Evolutionary conservation across 1,284 basidiomycete genomes (phyloP), one percentile per base, ranked within the genome.

Genomic region (Sanguinoderma infundibulare): DNA sequence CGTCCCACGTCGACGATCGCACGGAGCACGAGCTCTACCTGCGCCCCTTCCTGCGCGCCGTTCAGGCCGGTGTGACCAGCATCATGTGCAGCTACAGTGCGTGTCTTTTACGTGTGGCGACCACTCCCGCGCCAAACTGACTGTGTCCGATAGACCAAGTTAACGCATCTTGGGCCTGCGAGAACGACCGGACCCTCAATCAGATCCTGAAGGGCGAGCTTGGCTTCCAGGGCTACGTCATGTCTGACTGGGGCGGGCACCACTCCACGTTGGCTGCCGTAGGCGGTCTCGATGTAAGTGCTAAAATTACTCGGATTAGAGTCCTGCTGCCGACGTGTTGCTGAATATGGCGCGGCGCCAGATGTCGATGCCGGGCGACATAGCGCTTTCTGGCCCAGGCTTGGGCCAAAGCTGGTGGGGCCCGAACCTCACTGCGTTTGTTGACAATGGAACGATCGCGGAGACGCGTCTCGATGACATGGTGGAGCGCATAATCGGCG

Each of bases 131-230:
- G 20, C 3, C 15, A 50, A 22, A 30, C 20, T 50, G 0, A 50
- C 47, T 6, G 47, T 10, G 5, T 10, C 57, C n/a, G n/a, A n/a
- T n/a, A 87, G 84, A 87, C 70, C 70, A 83, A 40, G 78, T 95
- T 70, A 95, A 96, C 73, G 86, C 85, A 35, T 91, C 90, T 0
- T 91, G 87, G 61, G 87, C 92, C 1, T 95, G 92, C 74, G 87
- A 93, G 73, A 94, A 92, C 70, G 81, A 87, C 69, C 83, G 87
- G 67, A 81, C 87, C 38, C 75, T 94, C 72, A 95, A 94, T 76
- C 83, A 87, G 58, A 81, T 95, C 39, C 79, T 96, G 62, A 96
- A 96, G 78, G 78, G 81, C 30, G 91, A 95, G 75, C 84, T 87
- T 58, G 90, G 88, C 3, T 95, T 94, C 82, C 87, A 89, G 73